Conservation (phyloP, 768 basidiomycete genomes). For the Hortiboletus flavorubellus region DNA sequence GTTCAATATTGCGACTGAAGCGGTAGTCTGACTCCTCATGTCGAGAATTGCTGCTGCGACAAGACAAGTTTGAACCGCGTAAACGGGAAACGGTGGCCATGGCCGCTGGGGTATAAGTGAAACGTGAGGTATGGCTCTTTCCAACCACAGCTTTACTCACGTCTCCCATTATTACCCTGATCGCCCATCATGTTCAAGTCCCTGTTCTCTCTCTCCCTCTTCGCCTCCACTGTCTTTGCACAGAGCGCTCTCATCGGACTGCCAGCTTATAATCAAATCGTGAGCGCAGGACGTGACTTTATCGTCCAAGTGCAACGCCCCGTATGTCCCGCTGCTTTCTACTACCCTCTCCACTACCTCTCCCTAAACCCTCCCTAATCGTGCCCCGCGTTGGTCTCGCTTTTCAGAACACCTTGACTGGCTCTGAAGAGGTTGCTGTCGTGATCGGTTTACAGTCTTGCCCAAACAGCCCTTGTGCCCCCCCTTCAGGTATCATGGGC, state of each 20-base stretch:
- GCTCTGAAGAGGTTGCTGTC: constrained; percentile 43
- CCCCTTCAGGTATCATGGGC: constrained; percentile 35
- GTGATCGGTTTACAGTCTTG: constrained; percentile 45
- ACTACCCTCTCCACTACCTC: background rate
- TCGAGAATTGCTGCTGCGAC: too few relatives aligned
- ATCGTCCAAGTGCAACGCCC: constrained; percentile 47
- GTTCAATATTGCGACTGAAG: too few relatives aligned
- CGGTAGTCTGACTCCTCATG: too few relatives aligned
- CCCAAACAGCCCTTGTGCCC: constrained; percentile 21
- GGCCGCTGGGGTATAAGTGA: constrained; percentile 5
- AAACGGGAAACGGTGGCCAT: constrained; percentile 6
- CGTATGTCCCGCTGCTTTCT: constrained; percentile 29
- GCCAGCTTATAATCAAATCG: constrained; percentile 29
- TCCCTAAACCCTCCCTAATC: background rate
- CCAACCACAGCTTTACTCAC: background rate
- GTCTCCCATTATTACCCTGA: background rate
- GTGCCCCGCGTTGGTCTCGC: background rate
- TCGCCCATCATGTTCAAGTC: constrained; percentile 15
- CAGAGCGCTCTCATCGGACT: constrained; percentile 41
- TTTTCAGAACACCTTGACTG: constrained; percentile 35
- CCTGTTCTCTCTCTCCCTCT: constrained; percentile 21
- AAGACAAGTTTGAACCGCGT: background rate
- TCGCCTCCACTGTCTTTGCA: constrained; percentile 37
- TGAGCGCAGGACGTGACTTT: constrained; percentile 37
- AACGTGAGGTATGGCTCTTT: background rate